These are phyloP conservation scores for Ciborinia camelliae DNA, from an alignment of 2,329 filamentous ascomycete species.

Conservation along the genomic window DNA sequence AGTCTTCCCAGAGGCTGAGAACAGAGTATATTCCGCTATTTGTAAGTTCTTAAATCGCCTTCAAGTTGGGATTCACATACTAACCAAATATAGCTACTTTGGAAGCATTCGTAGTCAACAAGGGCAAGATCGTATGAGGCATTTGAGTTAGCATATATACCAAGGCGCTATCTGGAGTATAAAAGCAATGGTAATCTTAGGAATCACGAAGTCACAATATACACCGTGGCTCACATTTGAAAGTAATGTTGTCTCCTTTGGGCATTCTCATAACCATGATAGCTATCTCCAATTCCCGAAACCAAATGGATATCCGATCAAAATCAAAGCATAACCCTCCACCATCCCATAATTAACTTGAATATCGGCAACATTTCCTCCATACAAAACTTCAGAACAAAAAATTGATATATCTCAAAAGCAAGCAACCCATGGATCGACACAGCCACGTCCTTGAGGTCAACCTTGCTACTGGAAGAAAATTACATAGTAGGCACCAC, in stretches of 20 bases:
- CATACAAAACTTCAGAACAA: background rate
- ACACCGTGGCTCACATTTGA: background rate
- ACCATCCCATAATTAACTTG: background rate
- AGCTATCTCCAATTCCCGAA: background rate
- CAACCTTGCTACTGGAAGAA: background rate
- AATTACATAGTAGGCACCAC: background rate
- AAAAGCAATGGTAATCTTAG: slow-evolving; percentile 13
- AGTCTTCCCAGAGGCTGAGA: slow-evolving; percentile 93
- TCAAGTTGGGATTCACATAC: background rate
- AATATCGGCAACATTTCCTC: background rate
- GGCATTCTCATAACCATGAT: background rate
- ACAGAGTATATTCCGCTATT: slow-evolving; percentile 86
- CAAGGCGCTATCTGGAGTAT: slow-evolving; percentile 16
- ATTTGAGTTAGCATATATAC: slow-evolving; percentile 8
- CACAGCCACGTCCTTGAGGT: background rate
- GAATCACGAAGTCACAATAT: slow-evolving; percentile 2
- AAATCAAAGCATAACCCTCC: background rate
- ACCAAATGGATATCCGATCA: background rate
- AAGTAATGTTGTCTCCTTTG: background rate
- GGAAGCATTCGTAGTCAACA: slow-evolving; percentile 91
- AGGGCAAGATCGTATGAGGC: slow-evolving; percentile 62
- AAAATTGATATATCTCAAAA: background rate
- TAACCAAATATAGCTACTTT: slow-evolving; percentile 56
- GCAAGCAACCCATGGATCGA: background rate
- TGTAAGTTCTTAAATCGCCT: slow-evolving; percentile 46